A percentile compares a stretch with the other conserved stretches of the same genome.
Evolutionary conservation across 2,329 filamentous ascomycete genomes (phyloP).

Genomic region (Hymenoscyphus infarciens): DNA sequence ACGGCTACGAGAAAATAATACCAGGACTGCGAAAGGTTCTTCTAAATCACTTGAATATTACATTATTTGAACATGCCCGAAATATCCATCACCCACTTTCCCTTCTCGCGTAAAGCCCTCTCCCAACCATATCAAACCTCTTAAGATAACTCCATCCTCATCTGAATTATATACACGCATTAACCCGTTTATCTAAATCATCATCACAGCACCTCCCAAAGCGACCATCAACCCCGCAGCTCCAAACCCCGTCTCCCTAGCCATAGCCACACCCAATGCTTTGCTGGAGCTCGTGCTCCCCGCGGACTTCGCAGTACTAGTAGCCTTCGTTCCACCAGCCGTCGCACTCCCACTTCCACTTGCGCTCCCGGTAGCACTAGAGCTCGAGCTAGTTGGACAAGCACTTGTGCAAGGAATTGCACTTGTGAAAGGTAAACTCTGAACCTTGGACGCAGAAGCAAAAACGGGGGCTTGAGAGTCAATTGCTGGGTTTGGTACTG

Average conservation of each 20-base stretch:
- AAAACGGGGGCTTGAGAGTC: conserved; percentile 38
- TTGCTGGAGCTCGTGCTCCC: conserved; percentile 19
- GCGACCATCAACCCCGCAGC: conserved; percentile 20
- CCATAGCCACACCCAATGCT: conserved; percentile 14
- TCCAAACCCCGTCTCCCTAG: conserved; percentile 22
- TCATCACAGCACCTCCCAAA: conserved; percentile 21
- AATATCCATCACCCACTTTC: too few relatives aligned
- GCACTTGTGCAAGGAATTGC: conserved; percentile 41
- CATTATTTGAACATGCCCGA: too few relatives aligned
- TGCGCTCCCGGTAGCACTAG: not conserved
- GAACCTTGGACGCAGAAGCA: conserved; percentile 26
- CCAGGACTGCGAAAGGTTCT: too few relatives aligned
- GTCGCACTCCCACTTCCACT: not conserved
- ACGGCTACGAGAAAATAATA: too few relatives aligned
- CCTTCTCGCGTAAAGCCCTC: too few relatives aligned
- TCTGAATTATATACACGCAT: not conserved
- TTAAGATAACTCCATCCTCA: too few relatives aligned
- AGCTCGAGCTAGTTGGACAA: conserved; percentile 30
- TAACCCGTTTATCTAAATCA: conserved; percentile 15
- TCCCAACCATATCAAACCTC: too few relatives aligned
- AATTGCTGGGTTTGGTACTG: conserved; percentile 38
- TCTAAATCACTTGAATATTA: too few relatives aligned
- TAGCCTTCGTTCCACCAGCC: not conserved
- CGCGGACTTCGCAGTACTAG: conserved; percentile 24
- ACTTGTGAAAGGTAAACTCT: conserved; percentile 38